Evolutionary conservation across 2,329 filamentous ascomycete genomes (phyloP).

Genomic region (Lasiodiplodia sp.): DNA sequence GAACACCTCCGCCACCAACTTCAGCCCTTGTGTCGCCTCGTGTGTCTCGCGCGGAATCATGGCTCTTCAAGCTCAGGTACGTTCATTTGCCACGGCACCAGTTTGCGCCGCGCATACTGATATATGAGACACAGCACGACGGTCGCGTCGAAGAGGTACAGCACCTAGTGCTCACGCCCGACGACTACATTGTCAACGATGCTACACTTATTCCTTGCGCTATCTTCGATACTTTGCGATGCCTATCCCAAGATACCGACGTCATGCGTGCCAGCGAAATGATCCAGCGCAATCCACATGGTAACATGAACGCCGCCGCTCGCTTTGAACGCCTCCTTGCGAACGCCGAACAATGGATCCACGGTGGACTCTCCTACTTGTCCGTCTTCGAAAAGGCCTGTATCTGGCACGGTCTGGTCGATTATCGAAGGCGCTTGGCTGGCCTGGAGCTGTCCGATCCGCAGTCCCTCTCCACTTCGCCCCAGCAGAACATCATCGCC

Average conservation of each 20-base stretch:
- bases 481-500: not conserved
- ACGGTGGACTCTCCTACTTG: not conserved
- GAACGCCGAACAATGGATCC: not conserved
- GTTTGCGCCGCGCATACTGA: not conserved
- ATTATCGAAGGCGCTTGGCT: not conserved
- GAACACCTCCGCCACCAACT: no score
- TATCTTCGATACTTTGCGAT: not conserved
- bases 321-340: not conserved
- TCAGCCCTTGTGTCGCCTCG: not conserved
- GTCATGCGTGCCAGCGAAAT: not conserved
- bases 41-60: not conserved
- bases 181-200: not conserved
- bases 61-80: not conserved
- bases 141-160: no score
- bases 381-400: not conserved
- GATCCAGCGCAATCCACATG: not conserved
- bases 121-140: not conserved
- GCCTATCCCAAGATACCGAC: not conserved
- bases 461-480: no score
- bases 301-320: not conserved
- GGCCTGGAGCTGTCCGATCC: no score
- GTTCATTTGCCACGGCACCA: not conserved
- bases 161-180: not conserved
- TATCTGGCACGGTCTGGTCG: not conserved
- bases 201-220: not conserved